phyloP scores from a whole-genome alignment of 345 rosid genomes.

The Hypericum perforatum region DNA sequence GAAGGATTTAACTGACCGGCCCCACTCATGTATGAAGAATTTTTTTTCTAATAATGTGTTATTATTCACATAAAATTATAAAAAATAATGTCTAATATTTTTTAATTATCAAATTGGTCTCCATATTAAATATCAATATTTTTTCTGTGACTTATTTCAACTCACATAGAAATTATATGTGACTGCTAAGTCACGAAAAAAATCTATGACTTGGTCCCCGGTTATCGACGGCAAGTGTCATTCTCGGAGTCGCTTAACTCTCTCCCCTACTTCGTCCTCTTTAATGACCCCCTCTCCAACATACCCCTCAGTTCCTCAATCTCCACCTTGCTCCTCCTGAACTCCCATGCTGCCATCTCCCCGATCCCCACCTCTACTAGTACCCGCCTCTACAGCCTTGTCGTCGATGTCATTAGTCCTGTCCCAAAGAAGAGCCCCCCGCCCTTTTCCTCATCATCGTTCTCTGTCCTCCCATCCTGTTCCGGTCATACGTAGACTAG shows the following conservation, averaged over 20 bases:
- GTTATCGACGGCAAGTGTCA: conserved; percentile 50
- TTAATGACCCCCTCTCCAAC: conserved; percentile 30
- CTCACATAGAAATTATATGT: too few relatives aligned
- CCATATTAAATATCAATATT: too few relatives aligned
- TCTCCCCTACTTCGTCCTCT: conserved; percentile 49
- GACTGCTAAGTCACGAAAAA: too few relatives aligned
- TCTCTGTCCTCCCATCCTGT: conserved; percentile 21
- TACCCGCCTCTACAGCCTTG: conserved; percentile 49
- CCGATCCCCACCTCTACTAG: conserved; percentile 46
- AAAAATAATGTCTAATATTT: too few relatives aligned
- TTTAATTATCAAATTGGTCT: too few relatives aligned
- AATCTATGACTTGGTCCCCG: conserved; percentile 58
- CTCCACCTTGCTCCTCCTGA: conserved; percentile 8
- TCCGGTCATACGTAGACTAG: conserved; percentile 55
- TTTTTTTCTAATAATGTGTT: too few relatives aligned
- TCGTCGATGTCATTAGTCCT: conserved; percentile 41
- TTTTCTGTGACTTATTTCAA: too few relatives aligned
- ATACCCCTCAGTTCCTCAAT: conserved; percentile 23
- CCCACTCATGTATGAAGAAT: too few relatives aligned
- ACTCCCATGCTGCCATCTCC: conserved; percentile 23
- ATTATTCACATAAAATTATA: too few relatives aligned
- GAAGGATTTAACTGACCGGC: too few relatives aligned
- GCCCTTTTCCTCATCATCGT: conserved; percentile 12
- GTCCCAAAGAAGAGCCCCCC: conserved; percentile 29
- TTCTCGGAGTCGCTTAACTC: conserved; percentile 53